Base-by-base conservation (phyloP, 441 rosid genomes). In the Codiaeum variegatum region DNA sequence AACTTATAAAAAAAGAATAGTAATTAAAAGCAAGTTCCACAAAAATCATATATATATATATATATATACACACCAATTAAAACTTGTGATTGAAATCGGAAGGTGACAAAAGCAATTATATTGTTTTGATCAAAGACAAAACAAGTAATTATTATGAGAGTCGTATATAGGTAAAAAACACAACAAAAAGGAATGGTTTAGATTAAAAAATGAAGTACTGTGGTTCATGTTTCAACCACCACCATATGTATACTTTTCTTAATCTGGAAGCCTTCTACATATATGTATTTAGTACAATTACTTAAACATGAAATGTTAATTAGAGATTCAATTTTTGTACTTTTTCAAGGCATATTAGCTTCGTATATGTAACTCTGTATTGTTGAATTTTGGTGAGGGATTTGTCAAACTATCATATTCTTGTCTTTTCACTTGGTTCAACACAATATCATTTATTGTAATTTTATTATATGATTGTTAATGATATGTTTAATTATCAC, bases 181-280 rank as follows among this genome's bases (percentile, higher is more conserved):
- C 51, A 12, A 24, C 2, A 11, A 54, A 54, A 75, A 75, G 55
- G 69, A 72, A 69, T 23, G 81, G 77, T 62, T 59, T 19, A 69
- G 75, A 71, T 73, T 67, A 56, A 74, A 8, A 0, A 32, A 62
- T 69, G 40, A 32, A 68, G 7, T 4, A 28, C 26, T 40, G 13
- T 29, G 52, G 8, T 51, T 4, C 36, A 34, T 34, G 67, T 21
- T 68, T 42, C n/a, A 73, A 54, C 46, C n/a, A 44, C 40, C 73
- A 62, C 74, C 70, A 47, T 47, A 32, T 69, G 56, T 64, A 69
- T 72, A 44, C 67, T 80, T 73, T 70, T 70, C 71, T 26, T 12
- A 49, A 71, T 19, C 13, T 26, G 52, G 49, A 55, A 52, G 40
- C n/a, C n/a, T n/a, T n/a, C n/a, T n/a, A n/a, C n/a, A n/a, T n/a